phyloP scores from a whole-genome alignment of 306 rosid species.

The Cucurbita pepo region DNA sequence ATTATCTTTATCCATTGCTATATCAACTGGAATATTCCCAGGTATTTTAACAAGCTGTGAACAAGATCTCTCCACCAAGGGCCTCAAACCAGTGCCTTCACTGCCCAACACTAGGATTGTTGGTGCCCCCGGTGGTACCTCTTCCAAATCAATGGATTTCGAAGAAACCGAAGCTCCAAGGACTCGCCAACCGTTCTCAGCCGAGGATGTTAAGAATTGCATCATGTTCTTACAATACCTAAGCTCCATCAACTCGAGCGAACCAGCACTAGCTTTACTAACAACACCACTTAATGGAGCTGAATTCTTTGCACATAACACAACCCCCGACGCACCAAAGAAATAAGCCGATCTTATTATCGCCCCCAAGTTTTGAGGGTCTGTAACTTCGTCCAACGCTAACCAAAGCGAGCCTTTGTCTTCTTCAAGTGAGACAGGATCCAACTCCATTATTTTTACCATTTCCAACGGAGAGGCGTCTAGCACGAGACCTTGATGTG shows the following conservation, averaged over 20 bases:
- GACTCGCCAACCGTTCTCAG: constrained; percentile 86
- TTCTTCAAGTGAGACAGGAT: constrained; percentile 49
- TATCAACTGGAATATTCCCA: constrained; percentile 41
- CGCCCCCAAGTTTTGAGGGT: constrained; percentile 92
- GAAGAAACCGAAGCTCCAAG: constrained; percentile 79
- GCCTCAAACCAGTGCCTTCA: constrained; percentile 90
- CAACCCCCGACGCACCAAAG: constrained; percentile 84
- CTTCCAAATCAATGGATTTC: constrained; percentile 48
- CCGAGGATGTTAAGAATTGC: constrained; percentile 79
- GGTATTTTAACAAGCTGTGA: constrained; percentile 59
- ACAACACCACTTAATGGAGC: constrained; percentile 89
- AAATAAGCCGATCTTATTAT: constrained; percentile 78
- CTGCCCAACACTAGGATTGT: constrained; percentile 88
- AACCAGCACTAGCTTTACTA: constrained; percentile 94
- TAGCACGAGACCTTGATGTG: constrained; percentile 83
- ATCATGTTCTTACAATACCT: constrained; percentile 89
- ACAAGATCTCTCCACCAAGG: constrained; percentile 89
- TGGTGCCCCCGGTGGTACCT: constrained; percentile 48
- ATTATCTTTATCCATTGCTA: constrained; percentile 19
- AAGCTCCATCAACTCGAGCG: constrained; percentile 81
- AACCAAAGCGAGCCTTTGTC: constrained; percentile 69
- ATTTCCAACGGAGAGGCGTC: constrained; percentile 88
- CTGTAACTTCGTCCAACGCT: constrained; percentile 90
- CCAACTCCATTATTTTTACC: constrained; percentile 62
- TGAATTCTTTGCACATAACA: constrained; percentile 83